phyloP scores from a whole-genome alignment of 352 stramenopile species.

The Phytophthora boehmeriae region DNA sequence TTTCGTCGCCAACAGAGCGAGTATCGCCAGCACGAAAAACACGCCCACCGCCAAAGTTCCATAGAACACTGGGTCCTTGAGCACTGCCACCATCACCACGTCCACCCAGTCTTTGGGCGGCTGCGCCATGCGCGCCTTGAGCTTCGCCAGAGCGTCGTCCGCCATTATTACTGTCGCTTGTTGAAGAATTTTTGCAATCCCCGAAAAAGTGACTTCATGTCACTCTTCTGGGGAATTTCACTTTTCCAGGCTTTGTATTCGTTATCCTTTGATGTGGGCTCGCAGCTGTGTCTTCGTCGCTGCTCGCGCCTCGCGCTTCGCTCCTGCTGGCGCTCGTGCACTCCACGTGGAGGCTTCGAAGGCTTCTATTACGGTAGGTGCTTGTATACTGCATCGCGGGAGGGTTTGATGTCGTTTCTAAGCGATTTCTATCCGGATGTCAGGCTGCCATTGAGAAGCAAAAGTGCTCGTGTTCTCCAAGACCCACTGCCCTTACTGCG shows the following conservation, averaged over 20 bases:
- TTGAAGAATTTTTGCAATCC: neutral
- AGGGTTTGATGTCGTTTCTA: too few species aligned
- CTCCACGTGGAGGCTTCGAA: slow-evolving; percentile 71
- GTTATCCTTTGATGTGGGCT: slow-evolving; percentile 8
- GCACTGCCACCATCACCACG: slow-evolving; percentile 57
- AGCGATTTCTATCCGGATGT: neutral
- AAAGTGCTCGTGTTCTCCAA: slow-evolving; percentile 95
- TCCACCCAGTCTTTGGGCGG: slow-evolving; percentile 71
- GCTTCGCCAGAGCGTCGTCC: slow-evolving; percentile 31
- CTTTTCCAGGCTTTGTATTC: too few species aligned
- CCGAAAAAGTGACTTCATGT: neutral
- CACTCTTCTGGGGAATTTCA: neutral
- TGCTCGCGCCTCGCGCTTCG: slow-evolving; percentile 20
- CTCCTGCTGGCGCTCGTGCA: slow-evolving; percentile 24
- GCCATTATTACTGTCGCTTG: slow-evolving; percentile 10
- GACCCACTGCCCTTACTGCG: slow-evolving; percentile 94
- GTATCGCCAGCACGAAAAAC: slow-evolving; percentile 52
- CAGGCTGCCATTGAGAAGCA: slow-evolving; percentile 69
- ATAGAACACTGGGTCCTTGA: slow-evolving; percentile 75
- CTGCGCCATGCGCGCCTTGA: slow-evolving; percentile 54
- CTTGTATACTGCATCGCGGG: neutral
- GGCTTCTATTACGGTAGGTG: slow-evolving; percentile 57
- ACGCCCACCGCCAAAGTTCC: slow-evolving; percentile 38
- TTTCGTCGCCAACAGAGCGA: slow-evolving; percentile 66
- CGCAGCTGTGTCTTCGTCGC: slow-evolving; percentile 25